These are phyloP conservation scores for Letharia lupina DNA, from an alignment of 495 filamentous ascomycete species.

Conservation along the genomic window DNA sequence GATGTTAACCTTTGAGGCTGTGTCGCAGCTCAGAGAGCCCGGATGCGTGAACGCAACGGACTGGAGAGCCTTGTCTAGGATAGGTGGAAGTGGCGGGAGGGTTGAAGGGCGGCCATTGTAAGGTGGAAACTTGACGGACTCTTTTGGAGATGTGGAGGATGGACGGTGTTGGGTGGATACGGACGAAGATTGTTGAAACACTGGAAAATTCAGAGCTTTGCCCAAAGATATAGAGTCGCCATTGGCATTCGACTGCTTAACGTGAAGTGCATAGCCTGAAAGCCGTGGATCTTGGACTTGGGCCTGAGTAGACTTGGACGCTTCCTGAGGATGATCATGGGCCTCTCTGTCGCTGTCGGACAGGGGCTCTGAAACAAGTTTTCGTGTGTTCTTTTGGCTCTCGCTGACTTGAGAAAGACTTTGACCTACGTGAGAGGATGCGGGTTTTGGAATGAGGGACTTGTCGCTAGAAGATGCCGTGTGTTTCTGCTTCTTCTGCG, in stretches of 20 bases:
- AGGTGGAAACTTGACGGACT: neutral
- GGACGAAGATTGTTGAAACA: neutral
- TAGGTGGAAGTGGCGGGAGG: slow-evolving; percentile 48
- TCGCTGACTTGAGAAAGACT: neutral
- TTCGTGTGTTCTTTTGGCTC: neutral
- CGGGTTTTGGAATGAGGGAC: neutral
- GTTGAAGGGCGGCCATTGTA: slow-evolving; percentile 6
- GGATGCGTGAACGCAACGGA: slow-evolving; percentile 61
- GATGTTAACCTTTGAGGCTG: slow-evolving; percentile 29
- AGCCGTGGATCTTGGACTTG: neutral
- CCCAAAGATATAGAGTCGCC: neutral
- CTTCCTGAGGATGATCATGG: neutral
- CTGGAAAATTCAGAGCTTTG: neutral
- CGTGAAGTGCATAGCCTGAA: neutral
- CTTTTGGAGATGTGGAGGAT: neutral
- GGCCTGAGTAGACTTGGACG: neutral
- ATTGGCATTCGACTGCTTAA: neutral
- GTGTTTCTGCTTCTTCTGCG: slow-evolving; percentile 6
- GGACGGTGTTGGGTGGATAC: neutral
- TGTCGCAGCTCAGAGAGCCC: slow-evolving; percentile 33
- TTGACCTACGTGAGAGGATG: neutral
- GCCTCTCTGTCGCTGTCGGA: neutral
- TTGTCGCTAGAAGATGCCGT: neutral
- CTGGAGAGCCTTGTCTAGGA: slow-evolving; percentile 48
- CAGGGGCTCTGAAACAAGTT: neutral